Base-by-base conservation (phyloP, 495 filamentous ascomycete genomes). In the Aspergillus hancockii region DNA sequence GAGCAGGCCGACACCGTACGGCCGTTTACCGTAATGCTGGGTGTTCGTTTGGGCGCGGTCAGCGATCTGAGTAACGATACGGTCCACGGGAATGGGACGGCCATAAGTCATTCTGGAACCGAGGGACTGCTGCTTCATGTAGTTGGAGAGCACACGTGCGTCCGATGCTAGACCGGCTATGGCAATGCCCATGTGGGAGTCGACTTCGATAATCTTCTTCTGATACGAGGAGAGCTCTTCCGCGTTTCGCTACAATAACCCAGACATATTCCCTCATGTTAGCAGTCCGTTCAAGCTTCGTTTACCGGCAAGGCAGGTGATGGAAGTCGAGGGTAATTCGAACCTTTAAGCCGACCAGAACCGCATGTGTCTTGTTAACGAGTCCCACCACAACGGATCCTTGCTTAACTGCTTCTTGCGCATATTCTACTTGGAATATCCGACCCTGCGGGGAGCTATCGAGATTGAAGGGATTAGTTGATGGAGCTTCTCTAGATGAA, bases 171-270 rank as follows among this genome's bases (percentile, higher is more conserved):
- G 90, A 61, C 94, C 94, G 67, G 94, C 94, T 71, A 98, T 93
- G 66, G 93, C 91, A 71, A 98, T 85, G 65, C 92, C 94, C 68
- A 94, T 88, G 79, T 98, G 95, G 66, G 90, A 87, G 77, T 98
- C 94, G 79, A 98, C 90, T 68, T 85, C 87, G 78, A 98, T 97
- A 70, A 98, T 86, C 82, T 98, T 98, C 83, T 96, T 97, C 79
- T 98, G 94, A 81, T 98, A 98, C 49, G 95, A 98, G 55, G 95
- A 97, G 60, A 98, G 90, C 77, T 98, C 94, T 88, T 98, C 94
- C 69, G 94, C 94, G 67, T 98, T 97, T 73, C 94, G 87, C 94
- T 98, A 70, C 10, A 40, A 12, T 47, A 8, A 12, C 13, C 19
- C 18, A 47, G 43, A 47, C 2, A 23, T 2, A 47, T 23, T 23